Conservation (phyloP, 108 stramenopile species). For the Pseudonitzschia delicatissima region DNA sequence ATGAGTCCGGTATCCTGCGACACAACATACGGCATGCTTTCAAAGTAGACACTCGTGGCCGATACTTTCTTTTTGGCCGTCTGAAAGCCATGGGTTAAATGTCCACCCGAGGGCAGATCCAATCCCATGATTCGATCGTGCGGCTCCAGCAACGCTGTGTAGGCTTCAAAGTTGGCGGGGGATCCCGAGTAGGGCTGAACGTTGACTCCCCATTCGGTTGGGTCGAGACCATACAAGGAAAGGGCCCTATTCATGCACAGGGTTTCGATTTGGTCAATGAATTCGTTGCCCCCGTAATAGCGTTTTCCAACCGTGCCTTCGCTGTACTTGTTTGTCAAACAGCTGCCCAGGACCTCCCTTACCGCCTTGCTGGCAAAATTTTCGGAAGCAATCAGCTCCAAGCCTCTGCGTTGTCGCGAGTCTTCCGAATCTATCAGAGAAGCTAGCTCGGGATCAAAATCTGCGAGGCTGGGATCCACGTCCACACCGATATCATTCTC, state of each 20-base stretch:
- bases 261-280: conserved; percentile 95
- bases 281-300: conserved; percentile 98
- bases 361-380: conserved; percentile 97
- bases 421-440: conserved; percentile 78
- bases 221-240: conserved; percentile 77
- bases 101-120: conserved; percentile 98
- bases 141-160: conserved; percentile 94
- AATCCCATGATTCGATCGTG: conserved; percentile 99
- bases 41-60: conserved; percentile 99
- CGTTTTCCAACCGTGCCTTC: conserved; percentile 96
- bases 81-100: conserved; percentile 98
- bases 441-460: conserved; percentile 72
- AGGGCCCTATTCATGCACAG: conserved; percentile 94
- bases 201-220: conserved; percentile 97
- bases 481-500: neutral
- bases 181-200: conserved; percentile 95
- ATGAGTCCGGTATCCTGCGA: conserved; percentile 90
- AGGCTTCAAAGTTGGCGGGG: conserved; percentile 99
- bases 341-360: conserved; percentile 92
- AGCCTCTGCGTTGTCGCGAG: conserved; percentile 79
- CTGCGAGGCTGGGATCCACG: neutral
- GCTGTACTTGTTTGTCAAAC: conserved; percentile 99
- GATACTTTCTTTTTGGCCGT: conserved; percentile 96
- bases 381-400: conserved; percentile 99
- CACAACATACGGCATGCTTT: conserved; percentile 98